Evolutionary conservation across 2,329 filamentous ascomycete species (phyloP).

Genomic region (Penicillium sp.): DNA sequence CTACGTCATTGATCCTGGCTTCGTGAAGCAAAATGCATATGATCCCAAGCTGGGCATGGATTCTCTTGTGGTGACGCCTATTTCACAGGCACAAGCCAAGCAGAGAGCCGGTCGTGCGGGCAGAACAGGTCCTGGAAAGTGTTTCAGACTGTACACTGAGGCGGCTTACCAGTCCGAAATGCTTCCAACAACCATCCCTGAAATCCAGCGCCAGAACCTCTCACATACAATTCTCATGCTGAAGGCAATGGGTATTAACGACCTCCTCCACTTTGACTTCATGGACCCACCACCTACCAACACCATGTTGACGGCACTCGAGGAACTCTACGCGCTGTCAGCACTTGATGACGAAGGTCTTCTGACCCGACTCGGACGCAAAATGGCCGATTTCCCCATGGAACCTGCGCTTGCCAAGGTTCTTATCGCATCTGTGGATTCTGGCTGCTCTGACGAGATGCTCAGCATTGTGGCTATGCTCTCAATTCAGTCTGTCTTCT

Average conservation of each 20-base stretch:
- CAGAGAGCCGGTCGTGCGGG: conserved; percentile 91
- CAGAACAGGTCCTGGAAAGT: conserved; percentile 92
- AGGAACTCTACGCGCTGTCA: conserved; percentile 89
- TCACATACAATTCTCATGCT: conserved; percentile 94
- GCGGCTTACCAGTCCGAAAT: conserved; percentile 95
- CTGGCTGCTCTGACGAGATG: conserved; percentile 89
- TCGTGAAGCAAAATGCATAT: conserved; percentile 97
- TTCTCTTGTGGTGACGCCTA: conserved; percentile 89
- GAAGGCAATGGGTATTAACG: conserved; percentile 99
- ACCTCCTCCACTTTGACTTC: conserved; percentile 95
- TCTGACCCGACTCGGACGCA: conserved; percentile 84
- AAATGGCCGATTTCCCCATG: conserved; percentile 99
- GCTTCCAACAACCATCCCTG: conserved; percentile 92
- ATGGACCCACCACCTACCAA: conserved; percentile 98
- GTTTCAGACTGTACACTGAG: conserved; percentile 93
- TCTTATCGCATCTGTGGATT: conserved; percentile 81
- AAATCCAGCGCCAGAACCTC: conserved; percentile 93
- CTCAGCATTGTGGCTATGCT: conserved; percentile 95
- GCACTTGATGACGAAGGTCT: conserved; percentile 95
- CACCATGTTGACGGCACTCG: conserved; percentile 93
- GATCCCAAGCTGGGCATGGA: conserved; percentile 98
- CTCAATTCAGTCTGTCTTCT: conserved; percentile 82
- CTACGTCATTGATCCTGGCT: conserved; percentile 95
- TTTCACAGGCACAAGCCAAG: conserved; percentile 94
- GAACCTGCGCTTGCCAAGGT: conserved; percentile 89